phyloP scores from a whole-genome alignment of 768 basidiomycete genomes.

The Amanita pseudoporphyria region DNA sequence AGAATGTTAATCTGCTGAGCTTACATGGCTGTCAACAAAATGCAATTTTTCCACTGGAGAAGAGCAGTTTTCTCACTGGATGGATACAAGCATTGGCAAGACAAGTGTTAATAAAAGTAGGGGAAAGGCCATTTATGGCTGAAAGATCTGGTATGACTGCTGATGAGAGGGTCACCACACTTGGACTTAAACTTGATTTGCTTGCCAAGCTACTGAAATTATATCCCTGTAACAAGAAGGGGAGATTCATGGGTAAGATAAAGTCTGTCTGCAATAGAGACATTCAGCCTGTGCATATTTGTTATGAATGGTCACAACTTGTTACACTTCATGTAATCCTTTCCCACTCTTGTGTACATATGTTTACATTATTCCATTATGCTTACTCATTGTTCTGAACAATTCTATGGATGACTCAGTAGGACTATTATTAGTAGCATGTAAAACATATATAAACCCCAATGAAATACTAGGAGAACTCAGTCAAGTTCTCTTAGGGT shows the following conservation, averaged over 20 bases:
- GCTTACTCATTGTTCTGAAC: too few relatives aligned
- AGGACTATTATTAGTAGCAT: too few relatives aligned
- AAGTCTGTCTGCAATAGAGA: background rate
- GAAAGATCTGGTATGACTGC: background rate
- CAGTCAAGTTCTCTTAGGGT: too few relatives aligned
- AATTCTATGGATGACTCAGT: too few relatives aligned
- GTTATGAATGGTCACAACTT: too few relatives aligned
- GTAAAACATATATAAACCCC: too few relatives aligned
- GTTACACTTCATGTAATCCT: too few relatives aligned
- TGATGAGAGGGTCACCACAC: background rate
- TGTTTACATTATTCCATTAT: too few relatives aligned
- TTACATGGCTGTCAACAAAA: background rate
- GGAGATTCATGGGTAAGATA: background rate
- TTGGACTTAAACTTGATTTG: background rate
- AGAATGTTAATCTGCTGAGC: background rate
- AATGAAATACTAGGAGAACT: too few relatives aligned
- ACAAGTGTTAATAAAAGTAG: background rate
- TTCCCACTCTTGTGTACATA: too few relatives aligned
- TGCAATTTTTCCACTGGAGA: background rate
- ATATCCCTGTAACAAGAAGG: background rate
- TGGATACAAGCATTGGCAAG: conserved; percentile 1
- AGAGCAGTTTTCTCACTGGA: background rate
- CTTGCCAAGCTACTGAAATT: background rate
- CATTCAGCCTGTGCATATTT: background rate
- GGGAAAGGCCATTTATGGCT: background rate